Evolutionary conservation across 371 early-diverging fungal species (phyloP).

Genomic region (Mortierella sp.): DNA sequence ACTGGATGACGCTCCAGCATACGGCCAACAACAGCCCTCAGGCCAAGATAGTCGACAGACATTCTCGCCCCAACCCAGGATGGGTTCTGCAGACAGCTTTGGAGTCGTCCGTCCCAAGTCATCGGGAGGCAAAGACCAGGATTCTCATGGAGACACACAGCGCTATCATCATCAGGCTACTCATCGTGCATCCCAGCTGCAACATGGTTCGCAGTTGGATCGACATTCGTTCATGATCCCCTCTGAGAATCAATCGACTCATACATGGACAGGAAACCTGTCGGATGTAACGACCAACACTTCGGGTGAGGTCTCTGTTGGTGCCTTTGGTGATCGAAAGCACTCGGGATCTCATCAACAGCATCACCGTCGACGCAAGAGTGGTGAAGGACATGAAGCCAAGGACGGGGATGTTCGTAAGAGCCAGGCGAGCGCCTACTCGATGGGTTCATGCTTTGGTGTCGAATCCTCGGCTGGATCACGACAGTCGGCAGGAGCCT

Average conservation of each 20-base stretch:
- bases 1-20: slow-evolving; percentile 9
- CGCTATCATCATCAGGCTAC: background rate
- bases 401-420: slow-evolving; percentile 20
- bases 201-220: slow-evolving; percentile 19
- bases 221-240: slow-evolving; percentile 50
- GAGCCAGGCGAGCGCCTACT: slow-evolving; percentile 33
- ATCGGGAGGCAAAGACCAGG: slow-evolving; percentile 6
- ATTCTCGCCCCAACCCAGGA: slow-evolving; percentile 11
- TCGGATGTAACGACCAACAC: slow-evolving; percentile 48
- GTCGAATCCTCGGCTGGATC: slow-evolving; percentile 11
- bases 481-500: slow-evolving; percentile 27
- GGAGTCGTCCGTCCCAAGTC: slow-evolving; percentile 26
- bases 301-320: slow-evolving; percentile 50
- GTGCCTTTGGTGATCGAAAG: slow-evolving; percentile 45
- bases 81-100: slow-evolving; percentile 37
- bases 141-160: background rate
- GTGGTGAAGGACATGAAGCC: slow-evolving; percentile 22
- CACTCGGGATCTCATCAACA: background rate
- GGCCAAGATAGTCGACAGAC: background rate
- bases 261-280: slow-evolving; percentile 50
- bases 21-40: slow-evolving; percentile 2
- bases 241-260: slow-evolving; percentile 29
- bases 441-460: slow-evolving; percentile 38
- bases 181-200: background rate
- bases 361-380: slow-evolving; percentile 12